Evolutionary conservation across 2,329 filamentous ascomycete species (phyloP), one percentile per base, ranked within the genome.

Genomic region (Aspergillus sp.): DNA sequence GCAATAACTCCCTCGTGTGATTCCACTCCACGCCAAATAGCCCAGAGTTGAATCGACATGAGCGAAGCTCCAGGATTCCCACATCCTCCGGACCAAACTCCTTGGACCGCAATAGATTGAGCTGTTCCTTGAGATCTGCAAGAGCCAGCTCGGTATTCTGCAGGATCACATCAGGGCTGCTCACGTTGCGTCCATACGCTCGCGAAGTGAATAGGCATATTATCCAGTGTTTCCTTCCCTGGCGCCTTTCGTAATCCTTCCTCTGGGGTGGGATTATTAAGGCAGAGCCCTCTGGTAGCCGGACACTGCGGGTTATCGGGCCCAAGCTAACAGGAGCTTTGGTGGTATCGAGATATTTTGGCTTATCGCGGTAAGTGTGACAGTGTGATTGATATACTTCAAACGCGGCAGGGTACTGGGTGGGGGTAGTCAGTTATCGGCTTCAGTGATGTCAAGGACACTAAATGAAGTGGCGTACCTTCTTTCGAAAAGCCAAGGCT

Each of bases 151-250:
- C 67, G 0, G 84, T 86, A 27, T 80, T 79, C 3, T 63, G 63
- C 11, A 86, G 52, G 39, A 87, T 85, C 13, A 68, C 63, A 0
- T 70, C 66, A 1, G 73, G 72, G 0, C 72, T 58, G 56, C 68
- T 71, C 30, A 69, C 65, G 24, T 75, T 79, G 5, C 59, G 67
- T 42, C 84, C 84, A 57, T 78, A 82, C 2, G 71, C 70, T 3
- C 70, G 66, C 2, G 82, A 84, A 0, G 84, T 87, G 61, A 86
- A 86, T 0, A 87, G 68, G 61, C 84, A 87, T 0, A 82, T 80
- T 24, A 87, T 78, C 78, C 81, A 87, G 55, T 84, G 82, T 12
- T 70, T 68, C 20, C 68, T 73, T 3, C 37, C 41, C 2, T 12
- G 6, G 17, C 5, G 39, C 3, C 41, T 52, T 20, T 53, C 45